Evolutionary conservation across 768 basidiomycete genomes (phyloP), one percentile per base, ranked within the genome.

Genomic region (Dendrothele bispora): DNA sequence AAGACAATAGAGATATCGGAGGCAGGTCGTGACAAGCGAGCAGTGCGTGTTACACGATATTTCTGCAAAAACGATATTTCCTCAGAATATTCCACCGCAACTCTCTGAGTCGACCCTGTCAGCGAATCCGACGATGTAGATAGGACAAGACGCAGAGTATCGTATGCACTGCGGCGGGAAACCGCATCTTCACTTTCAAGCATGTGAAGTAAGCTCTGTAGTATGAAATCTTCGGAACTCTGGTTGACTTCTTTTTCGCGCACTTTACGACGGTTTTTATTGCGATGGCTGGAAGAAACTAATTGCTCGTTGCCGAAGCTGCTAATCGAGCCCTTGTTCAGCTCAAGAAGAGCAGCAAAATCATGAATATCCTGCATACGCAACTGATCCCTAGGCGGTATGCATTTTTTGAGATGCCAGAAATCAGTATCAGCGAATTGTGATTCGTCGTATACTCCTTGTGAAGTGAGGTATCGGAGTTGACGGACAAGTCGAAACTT

Each of bases 351-450:
- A 7, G 76, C 73, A 14, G 84, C 78, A 55, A 93, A 94, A 1
- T 87, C 87, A 42, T 83, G 71, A 15, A 86, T 71, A 58, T 92
- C 89, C 27, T 81, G 82, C 29, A 77, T 75, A 39, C 80, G 78
- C n/a, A 91, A 66, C 24, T 74, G 66, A 1, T 71, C 65, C 5
- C 57, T 52, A 2, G 73, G 45, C 5, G 89, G 89, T 35, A 94
- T 85, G 57, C 78, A 85, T 20, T 83, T 81, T 60, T 91, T 92
- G 59, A 95, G 67, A 30, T 82, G 78, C 93, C 93, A 97, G 62
- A 95, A 93, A 53, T 86, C 83, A 7, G 70, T 70, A 43, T 69
- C 67, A 1, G 79, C 68, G 46, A 88, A 89, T 24, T 71, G 69
- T 6, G 63, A 61, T 45, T 67, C 63, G 12, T 68, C 62, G 39